Conservation (phyloP, 768 basidiomycete genomes). For the Mycena epipterygia region DNA sequence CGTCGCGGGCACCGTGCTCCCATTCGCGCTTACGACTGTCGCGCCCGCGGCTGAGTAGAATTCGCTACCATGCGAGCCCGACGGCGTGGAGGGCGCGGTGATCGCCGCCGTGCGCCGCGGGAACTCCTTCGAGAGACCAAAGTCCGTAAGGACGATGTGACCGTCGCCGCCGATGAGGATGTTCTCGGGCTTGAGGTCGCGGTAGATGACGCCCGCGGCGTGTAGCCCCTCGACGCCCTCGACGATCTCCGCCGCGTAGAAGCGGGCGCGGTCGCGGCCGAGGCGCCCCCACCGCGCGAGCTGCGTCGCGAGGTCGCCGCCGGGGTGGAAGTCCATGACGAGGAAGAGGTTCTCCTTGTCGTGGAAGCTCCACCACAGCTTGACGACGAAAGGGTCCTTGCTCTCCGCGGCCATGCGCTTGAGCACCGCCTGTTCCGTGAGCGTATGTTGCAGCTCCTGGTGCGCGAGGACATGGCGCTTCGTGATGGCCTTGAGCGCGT, state of each 20-base stretch:
- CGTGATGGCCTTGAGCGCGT: slow-evolving; percentile 97
- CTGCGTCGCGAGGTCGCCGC: slow-evolving; percentile 97
- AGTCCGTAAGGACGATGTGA: slow-evolving; percentile 97
- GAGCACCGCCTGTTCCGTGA: slow-evolving; percentile 96
- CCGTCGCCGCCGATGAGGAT: slow-evolving; percentile 95
- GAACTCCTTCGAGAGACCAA: slow-evolving; percentile 95
- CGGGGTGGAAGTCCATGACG: slow-evolving; percentile 98
- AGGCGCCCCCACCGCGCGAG: slow-evolving; percentile 95
- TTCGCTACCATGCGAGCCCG: slow-evolving; percentile 60
- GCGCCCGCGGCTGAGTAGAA: slow-evolving; percentile 61
- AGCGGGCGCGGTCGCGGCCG: slow-evolving; percentile 93
- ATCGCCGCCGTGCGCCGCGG: slow-evolving; percentile 63
- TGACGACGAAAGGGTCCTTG: slow-evolving; percentile 94
- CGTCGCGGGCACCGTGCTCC: slow-evolving; percentile 55
- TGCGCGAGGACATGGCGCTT: slow-evolving; percentile 97
- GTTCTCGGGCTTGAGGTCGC: slow-evolving; percentile 97
- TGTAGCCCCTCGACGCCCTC: slow-evolving; percentile 97
- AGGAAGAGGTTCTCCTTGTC: slow-evolving; percentile 97
- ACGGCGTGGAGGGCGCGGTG: slow-evolving; percentile 72
- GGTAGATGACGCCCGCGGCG: slow-evolving; percentile 94
- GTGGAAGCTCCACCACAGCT: slow-evolving; percentile 97
- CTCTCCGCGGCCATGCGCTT: slow-evolving; percentile 93
- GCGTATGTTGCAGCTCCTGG: slow-evolving; percentile 95
- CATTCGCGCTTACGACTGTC: slow-evolving; percentile 17
- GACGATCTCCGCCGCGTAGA: slow-evolving; percentile 97